Conservation (phyloP, 768 basidiomycete genomes). For the Naganishia onofrii region DNA sequence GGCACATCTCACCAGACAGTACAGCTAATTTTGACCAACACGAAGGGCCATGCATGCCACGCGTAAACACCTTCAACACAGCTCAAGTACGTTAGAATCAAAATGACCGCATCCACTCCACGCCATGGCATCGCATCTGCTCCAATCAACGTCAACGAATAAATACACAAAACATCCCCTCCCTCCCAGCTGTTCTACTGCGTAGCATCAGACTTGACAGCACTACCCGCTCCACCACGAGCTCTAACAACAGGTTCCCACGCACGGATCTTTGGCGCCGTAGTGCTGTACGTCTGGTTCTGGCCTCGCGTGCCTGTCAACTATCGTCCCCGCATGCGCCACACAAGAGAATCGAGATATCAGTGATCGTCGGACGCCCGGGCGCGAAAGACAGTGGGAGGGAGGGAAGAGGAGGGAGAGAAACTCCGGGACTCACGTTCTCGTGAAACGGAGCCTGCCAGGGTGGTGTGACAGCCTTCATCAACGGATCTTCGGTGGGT, state of each 20-base stretch:
- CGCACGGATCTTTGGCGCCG: conserved; percentile 70
- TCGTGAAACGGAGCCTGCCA: conserved; percentile 63
- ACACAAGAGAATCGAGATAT: no score
- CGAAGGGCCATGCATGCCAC: no score
- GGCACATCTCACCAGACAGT: no score
- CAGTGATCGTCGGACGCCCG: no score
- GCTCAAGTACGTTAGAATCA: no score
- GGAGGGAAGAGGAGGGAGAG: background rate
- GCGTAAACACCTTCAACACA: no score
- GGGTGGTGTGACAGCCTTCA: conserved; percentile 66
- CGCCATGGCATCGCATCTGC: no score
- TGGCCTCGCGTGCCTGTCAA: conserved; percentile 90
- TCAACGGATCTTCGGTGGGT: conserved; percentile 69
- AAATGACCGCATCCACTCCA: no score
- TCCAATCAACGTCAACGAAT: no score
- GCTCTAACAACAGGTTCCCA: conserved; percentile 71
- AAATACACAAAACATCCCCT: no score
- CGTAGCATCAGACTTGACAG: background rate
- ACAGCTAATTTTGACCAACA: no score
- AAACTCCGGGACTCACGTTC: conserved; percentile 57
- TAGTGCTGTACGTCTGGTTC: conserved; percentile 84
- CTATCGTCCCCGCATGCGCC: conserved; percentile 42
- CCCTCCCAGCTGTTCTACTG: background rate
- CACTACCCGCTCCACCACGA: background rate
- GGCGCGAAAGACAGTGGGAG: no score